A percentile compares a stretch with the other conserved stretches of the same genome.
Evolutionary conservation across 768 basidiomycete genomes (phyloP).

Genomic region (Udeniomyces megalosporus): DNA sequence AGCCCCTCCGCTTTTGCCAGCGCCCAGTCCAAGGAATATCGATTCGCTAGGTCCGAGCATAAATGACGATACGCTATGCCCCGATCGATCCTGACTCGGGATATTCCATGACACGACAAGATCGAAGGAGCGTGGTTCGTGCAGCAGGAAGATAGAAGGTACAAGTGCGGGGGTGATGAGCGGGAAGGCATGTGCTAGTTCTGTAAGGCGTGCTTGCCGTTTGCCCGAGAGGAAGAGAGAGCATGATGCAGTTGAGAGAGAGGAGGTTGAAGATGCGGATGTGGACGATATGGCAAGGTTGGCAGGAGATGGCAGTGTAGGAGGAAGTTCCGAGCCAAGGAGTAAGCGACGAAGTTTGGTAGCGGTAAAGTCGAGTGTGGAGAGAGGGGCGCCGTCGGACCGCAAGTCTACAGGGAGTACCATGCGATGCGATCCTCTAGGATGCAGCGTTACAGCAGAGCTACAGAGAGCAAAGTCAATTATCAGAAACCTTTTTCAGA

Average conservation of each 20-base stretch:
- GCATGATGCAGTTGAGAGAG: not conserved
- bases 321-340: not conserved
- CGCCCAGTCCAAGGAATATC: constrained; percentile 44
- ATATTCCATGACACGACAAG: constrained; percentile 62
- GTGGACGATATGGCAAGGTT: not conserved
- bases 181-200: constrained; percentile 27
- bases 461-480: not conserved
- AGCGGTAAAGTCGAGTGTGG: constrained; percentile 7
- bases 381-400: not conserved
- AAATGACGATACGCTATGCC: constrained; percentile 45
- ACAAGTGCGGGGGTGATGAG: constrained; percentile 43
- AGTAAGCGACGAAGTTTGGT: constrained; percentile 9
- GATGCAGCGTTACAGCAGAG: not conserved
- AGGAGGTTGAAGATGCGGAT: not conserved
- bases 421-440: not conserved
- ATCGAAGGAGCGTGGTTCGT: constrained; percentile 56
- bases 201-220: constrained; percentile 31
- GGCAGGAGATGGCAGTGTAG: not conserved
- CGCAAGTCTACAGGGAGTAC: not conserved
- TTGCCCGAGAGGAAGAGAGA: constrained; percentile 18
- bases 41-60: constrained; percentile 55
- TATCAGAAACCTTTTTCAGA: not conserved
- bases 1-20: constrained; percentile 37
- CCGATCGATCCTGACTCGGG: constrained; percentile 42
- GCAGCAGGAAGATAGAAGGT: constrained; percentile 58